Evolutionary conservation across 2,329 filamentous ascomycete genomes (phyloP).

Genomic region (Hypoxylon sp.): DNA sequence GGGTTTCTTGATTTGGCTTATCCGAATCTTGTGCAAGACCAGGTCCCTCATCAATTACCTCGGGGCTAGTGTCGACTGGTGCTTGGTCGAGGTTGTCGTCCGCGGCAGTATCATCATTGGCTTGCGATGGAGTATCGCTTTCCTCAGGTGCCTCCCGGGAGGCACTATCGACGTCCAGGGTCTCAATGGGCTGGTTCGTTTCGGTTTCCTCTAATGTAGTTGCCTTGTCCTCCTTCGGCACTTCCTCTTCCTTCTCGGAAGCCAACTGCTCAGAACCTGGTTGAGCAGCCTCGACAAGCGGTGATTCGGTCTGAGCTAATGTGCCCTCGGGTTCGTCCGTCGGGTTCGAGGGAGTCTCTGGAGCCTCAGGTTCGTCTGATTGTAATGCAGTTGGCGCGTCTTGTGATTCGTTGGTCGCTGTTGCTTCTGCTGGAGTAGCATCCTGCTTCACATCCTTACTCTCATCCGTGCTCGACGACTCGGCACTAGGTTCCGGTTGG

Average conservation of each 20-base stretch:
- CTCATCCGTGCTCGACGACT: conserved; percentile 13
- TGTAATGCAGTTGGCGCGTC: conserved; percentile 18
- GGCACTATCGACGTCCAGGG: too few relatives aligned
- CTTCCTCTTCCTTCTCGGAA: neutral
- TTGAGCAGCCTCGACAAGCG: too few relatives aligned
- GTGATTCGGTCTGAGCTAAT: conserved; percentile 1
- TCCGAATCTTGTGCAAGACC: too few relatives aligned
- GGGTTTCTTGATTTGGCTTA: too few relatives aligned
- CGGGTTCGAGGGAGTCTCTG: conserved; percentile 15
- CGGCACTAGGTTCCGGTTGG: conserved; percentile 18
- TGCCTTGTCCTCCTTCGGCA: too few relatives aligned
- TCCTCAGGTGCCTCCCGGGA: conserved; percentile 6
- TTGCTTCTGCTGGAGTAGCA: conserved; percentile 2
- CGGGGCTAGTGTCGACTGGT: too few relatives aligned
- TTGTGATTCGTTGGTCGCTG: conserved; percentile 15
- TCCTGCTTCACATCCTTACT: conserved; percentile 24
- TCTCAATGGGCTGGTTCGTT: too few relatives aligned
- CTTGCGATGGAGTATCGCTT: neutral
- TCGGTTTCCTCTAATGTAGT: too few relatives aligned
- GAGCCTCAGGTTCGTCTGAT: conserved; percentile 4
- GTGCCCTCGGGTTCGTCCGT: conserved; percentile 4
- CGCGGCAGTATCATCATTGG: too few relatives aligned
- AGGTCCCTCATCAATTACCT: too few relatives aligned
- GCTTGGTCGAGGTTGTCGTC: too few relatives aligned
- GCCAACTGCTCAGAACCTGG: too few relatives aligned